Evolutionary conservation across 306 rosid genomes (phyloP), one percentile per base, ranked within the genome.

Genomic region (Casuarina cunninghamiana): DNA sequence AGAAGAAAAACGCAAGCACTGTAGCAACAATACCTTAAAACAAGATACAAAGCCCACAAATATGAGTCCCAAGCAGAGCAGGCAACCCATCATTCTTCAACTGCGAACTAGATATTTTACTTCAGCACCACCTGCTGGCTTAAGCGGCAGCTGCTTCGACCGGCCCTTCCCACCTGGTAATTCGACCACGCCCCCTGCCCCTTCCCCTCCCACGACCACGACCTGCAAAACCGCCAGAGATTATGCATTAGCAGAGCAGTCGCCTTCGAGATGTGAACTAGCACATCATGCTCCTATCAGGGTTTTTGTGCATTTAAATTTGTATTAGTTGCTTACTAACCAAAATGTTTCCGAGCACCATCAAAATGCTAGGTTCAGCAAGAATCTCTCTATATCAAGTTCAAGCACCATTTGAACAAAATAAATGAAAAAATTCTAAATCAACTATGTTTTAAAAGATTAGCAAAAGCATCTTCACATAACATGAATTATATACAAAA

Each of bases 151-250:
- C 87, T 78, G 86, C 97, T 65, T 84, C 84, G 53, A 78, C 89
- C 6, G 76, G 85, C 68, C 86, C 89, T 32, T 88, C 90, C 3
- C 82, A 71, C 76, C 86, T 81, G 37, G 60, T 53, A 73, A 50
- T 65, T 46, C 72, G 75, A 69, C 78, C 85, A 53, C 85, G 89
- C 1, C 93, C 96, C 69, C 89, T 82, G 12, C 90, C 89, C 84
- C 96, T 84, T 60, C 94, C 94, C 69, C 81, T 70, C 10, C 88
- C 86, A 58, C 90, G 96, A 7, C 89, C 97, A 6, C 90, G 89
- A 41, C 96, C 92, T 90, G 69, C 84, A 75, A 74, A 75, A 74
- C 48, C 85, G 74, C 68, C 74, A 76, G 37, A 81, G 12, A 53
- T 46, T 44, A 71, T 43, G 53, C 77, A 39, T 60, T 2, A 71